Base-by-base conservation (phyloP, 2,329 filamentous ascomycete genomes). In the Fusarium virguliforme region DNA sequence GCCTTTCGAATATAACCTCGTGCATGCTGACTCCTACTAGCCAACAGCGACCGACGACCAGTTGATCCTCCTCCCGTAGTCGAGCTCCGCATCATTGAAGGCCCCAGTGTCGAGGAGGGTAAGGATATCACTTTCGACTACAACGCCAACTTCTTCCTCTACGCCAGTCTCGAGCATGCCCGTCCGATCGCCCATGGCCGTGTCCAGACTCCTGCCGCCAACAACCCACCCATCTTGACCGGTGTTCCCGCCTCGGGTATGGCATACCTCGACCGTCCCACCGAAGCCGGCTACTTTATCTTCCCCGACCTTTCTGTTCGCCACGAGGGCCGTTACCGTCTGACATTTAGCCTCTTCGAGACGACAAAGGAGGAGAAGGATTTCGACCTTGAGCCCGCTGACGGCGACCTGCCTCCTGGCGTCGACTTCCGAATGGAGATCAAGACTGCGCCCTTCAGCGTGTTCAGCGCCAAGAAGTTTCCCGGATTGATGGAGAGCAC, bases 381-480 rank as follows among this genome's bases (percentile, higher is more conserved):
- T 81, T 88, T 90, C 62, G 93, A 97, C 82, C 69, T 88, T 73
- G 85, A 81, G 74, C 81, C 75, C 35, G 74, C 77, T 43, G 81
- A 83, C 66, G 53, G 84, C 78, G 80, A 86, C 76, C 82, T 92
- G n/a, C 78, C 79, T 5, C 77, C 78, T 0, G 82, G 81, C 64
- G 93, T 97, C 70, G 92, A 94, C 77, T 95, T 94, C 83, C 89
- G 95, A 60, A 89, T 98, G 83, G 94, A 97, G 80, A 92, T 98
- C 76, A 94, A 95, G 85, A 97, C 96, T 0, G 83, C 87, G 12
- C 90, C 93, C 0, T 98, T 99, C 80, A 91, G 89, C 54, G 96
- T 98, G 43, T 98, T 88, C 84, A 98, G 95, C 75, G 96, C 96
- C 57, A 99, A 98, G 90, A 98, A 98, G 84, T 99, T 99, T 83